Percentiles rank a stretch among this genome's conserved stretches.
Conservation (phyloP, 2,329 filamentous ascomycete species). For the Alternaria sp. region DNA sequence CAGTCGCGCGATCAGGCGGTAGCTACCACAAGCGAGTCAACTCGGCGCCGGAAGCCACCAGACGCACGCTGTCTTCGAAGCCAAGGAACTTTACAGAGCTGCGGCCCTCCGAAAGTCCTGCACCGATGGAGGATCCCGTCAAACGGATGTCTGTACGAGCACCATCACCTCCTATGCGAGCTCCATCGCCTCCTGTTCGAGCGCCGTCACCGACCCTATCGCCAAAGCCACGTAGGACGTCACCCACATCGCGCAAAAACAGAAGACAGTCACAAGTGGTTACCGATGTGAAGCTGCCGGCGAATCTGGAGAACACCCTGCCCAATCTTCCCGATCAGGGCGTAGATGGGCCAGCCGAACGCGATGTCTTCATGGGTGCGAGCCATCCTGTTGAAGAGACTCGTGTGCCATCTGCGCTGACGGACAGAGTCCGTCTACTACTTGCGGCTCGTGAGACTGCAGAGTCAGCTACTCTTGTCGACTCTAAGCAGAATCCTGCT, state of each 20-base stretch:
- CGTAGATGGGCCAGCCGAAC: conserved; percentile 2
- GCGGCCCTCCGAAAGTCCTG: conserved; percentile 31
- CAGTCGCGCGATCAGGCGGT: conserved; percentile 19
- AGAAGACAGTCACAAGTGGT: conserved; percentile 10
- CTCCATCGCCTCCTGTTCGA: conserved; percentile 13
- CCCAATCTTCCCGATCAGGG: conserved; percentile 21
- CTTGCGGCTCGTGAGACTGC: conserved; percentile 27
- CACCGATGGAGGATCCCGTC: background rate
- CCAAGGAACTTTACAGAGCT: conserved; percentile 29
- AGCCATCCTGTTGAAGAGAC: conserved; percentile 23
- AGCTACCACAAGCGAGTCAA: conserved; percentile 40
- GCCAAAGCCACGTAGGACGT: conserved; percentile 20
- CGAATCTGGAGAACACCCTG: conserved; percentile 31
- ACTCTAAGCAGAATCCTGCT: conserved; percentile 13
- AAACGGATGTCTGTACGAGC: background rate
- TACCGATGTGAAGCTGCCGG: conserved; percentile 7
- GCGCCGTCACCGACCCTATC: conserved; percentile 23
- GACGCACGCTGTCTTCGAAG: conserved; percentile 11
- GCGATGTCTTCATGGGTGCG: conserved; percentile 20
- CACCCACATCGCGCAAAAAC: conserved; percentile 24
- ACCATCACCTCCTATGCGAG: conserved; percentile 1
- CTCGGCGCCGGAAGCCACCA: conserved; percentile 41
- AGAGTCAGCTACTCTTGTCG: conserved; percentile 14
- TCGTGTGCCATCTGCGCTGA: conserved; percentile 29
- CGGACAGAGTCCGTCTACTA: conserved; percentile 33